These are phyloP conservation scores for Stevia rebaudiana DNA, from an alignment of 140 eudicot genomes.

Conservation along the genomic window DNA sequence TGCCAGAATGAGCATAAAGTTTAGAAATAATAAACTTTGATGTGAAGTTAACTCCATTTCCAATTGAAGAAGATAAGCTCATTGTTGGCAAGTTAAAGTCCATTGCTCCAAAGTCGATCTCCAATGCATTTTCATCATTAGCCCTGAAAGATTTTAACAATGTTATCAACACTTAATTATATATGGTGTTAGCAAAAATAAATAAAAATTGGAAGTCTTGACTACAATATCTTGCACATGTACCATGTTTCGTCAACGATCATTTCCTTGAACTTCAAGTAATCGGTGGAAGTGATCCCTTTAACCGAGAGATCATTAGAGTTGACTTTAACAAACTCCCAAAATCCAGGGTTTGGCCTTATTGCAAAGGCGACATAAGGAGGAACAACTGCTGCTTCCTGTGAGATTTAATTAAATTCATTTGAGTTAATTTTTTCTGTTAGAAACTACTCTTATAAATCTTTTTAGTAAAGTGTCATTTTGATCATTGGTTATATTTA, in stretches of 20 bases:
- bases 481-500: no score
- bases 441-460: no score
- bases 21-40: conserved; percentile 71
- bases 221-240: not conserved
- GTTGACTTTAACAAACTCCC: conserved; percentile 84
- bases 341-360: conserved; percentile 86
- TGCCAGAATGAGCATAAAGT: conserved; percentile 39
- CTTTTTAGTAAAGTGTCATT: no score
- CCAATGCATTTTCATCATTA: conserved; percentile 75
- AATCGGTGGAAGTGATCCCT: conserved; percentile 66
- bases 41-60: conserved; percentile 61
- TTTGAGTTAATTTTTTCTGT: not conserved
- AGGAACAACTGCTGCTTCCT: conserved; percentile 97
- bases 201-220: not conserved
- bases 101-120: conserved; percentile 88
- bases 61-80: conserved; percentile 76
- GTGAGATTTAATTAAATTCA: not conserved
- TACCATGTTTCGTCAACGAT: conserved; percentile 74
- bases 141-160: conserved; percentile 53
- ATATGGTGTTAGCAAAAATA: not conserved
- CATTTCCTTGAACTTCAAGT: conserved; percentile 74
- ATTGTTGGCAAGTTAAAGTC: conserved; percentile 62
- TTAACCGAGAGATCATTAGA: conserved; percentile 72
- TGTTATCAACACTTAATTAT: not conserved
- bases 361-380: conserved; percentile 87